phyloP scores from a whole-genome alignment of 768 basidiomycete genomes.

The Psilocybe cyanescens region DNA sequence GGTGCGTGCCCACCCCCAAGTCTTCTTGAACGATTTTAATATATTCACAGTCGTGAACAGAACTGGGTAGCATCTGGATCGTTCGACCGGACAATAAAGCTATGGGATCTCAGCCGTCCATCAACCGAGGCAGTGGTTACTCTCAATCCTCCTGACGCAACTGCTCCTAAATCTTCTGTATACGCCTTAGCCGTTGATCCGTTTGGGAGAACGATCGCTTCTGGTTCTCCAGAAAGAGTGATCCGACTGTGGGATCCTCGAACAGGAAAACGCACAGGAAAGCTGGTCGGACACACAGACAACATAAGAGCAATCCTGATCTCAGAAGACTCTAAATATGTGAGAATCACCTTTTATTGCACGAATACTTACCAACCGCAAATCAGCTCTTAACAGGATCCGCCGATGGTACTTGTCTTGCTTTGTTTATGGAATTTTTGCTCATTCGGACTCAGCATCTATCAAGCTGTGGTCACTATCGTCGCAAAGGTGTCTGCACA shows the following conservation, averaged over 20 bases:
- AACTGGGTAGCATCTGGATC: conserved; percentile 93
- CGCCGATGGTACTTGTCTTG: conserved; percentile 57
- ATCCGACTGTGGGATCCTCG: conserved; percentile 94
- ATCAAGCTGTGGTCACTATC: conserved; percentile 94
- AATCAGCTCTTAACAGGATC: conserved; percentile 81
- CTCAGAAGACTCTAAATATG: conserved; percentile 90
- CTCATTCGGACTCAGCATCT: conserved; percentile 48
- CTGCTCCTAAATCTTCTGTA: conserved; percentile 68
- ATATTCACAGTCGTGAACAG: conserved; percentile 64
- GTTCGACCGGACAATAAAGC: conserved; percentile 90
- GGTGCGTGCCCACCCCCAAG: conserved; percentile 43
- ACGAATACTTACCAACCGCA: conserved; percentile 8
- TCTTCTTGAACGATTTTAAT: conserved; percentile 8
- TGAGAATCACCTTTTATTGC: conserved; percentile 41
- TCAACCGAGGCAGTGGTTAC: conserved; percentile 54
- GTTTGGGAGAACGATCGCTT: conserved; percentile 79
- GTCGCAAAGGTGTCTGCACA: conserved; percentile 90
- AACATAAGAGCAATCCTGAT: conserved; percentile 91
- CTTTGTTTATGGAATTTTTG: conserved; percentile 4
- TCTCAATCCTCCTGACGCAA: conserved; percentile 67
- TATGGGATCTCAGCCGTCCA: conserved; percentile 81
- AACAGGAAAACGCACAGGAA: conserved; percentile 74
- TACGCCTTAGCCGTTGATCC: conserved; percentile 85
- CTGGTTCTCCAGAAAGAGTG: conserved; percentile 91
- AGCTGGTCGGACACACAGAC: conserved; percentile 96